Conservation (phyloP, 2,329 filamentous ascomycete genomes). For the Talaromyces sp. region DNA sequence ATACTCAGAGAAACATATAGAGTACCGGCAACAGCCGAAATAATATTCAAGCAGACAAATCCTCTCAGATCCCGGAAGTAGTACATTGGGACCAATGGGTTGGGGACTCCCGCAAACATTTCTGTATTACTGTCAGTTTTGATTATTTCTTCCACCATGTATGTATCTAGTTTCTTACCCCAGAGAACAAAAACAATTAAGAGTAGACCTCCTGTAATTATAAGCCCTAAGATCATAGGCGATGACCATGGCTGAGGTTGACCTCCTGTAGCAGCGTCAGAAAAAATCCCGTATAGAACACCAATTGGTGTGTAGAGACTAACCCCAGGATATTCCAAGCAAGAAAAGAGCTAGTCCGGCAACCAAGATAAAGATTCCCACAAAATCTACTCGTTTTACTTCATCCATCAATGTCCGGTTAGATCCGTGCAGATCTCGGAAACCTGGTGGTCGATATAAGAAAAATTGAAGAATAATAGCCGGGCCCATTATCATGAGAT, state of each 20-base stretch:
- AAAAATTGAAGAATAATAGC: neutral
- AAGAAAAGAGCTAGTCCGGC: constrained; percentile 24
- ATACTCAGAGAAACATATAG: constrained; percentile 26
- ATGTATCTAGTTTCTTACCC: no score
- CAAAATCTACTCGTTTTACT: constrained; percentile 24
- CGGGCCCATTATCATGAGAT: no score
- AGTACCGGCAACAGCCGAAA: constrained; percentile 21
- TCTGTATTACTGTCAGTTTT: neutral
- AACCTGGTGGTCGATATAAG: constrained; percentile 41
- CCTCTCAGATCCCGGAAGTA: constrained; percentile 30
- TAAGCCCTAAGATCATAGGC: constrained; percentile 20
- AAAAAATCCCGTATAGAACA: no score
- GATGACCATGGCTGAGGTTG: constrained; percentile 12
- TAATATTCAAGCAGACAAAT: constrained; percentile 24
- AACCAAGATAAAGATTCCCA: constrained; percentile 23
- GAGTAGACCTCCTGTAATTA: constrained; percentile 19
- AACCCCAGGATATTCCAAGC: constrained; percentile 27
- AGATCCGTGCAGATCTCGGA: constrained; percentile 35
- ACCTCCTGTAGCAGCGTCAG: neutral
- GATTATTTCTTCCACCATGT: no score
- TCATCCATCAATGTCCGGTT: constrained; percentile 31
- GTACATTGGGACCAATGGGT: constrained; percentile 25
- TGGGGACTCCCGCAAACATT: constrained; percentile 14
- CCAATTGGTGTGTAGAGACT: no score
- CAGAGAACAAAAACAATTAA: constrained; percentile 22